These are phyloP conservation scores for Penstemon newberryi DNA, from an alignment of 257 asterid species.

Conservation along the genomic window DNA sequence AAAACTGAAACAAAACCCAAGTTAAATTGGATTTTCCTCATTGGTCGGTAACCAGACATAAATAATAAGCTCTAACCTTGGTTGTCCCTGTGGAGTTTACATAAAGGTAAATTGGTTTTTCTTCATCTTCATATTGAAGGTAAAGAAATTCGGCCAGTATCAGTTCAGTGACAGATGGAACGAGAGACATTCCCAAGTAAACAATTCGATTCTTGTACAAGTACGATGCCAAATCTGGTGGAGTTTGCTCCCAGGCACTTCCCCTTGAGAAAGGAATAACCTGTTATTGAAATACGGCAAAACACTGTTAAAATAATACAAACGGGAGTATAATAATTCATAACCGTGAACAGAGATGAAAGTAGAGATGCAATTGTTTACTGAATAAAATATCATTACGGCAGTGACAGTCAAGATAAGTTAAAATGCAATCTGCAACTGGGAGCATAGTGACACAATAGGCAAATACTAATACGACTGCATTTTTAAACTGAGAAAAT, in stretches of 20 bases:
- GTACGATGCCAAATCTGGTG: constrained; percentile 95
- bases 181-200: constrained; percentile 91
- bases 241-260: constrained; percentile 90
- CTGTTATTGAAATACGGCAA: constrained; percentile 41
- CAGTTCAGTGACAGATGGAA: constrained; percentile 94
- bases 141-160: constrained; percentile 84
- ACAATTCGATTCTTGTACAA: constrained; percentile 81
- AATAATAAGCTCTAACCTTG: constrained; percentile 57
- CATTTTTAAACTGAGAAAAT: background rate
- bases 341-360: background rate
- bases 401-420: background rate
- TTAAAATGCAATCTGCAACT: constrained; percentile 2
- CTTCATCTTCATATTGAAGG: constrained; percentile 79
- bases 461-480: background rate
- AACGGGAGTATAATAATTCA: constrained; percentile 11
- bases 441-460: background rate
- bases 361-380: background rate
- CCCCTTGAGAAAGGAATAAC: constrained; percentile 91
- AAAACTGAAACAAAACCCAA: background rate
- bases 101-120: constrained; percentile 88
- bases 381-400: background rate
- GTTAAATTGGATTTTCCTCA: background rate
- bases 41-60: constrained; percentile 6
- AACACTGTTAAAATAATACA: constrained; percentile 21
- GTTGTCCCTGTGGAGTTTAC: constrained; percentile 94